Conservation (phyloP, 106 monocot genomes). For the Allium cepa region DNA sequence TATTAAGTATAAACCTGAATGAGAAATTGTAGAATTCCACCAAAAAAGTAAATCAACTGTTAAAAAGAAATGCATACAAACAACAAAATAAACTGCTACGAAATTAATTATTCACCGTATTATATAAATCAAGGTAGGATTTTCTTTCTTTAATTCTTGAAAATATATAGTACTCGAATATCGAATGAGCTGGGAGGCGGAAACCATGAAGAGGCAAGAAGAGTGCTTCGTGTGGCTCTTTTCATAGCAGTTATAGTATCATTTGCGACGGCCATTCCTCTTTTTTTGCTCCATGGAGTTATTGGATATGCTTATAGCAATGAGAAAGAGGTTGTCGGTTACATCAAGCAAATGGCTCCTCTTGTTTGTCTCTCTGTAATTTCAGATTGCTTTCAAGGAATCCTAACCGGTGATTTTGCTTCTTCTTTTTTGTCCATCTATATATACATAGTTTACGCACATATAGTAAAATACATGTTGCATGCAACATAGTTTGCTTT, state of each 20-base stretch:
- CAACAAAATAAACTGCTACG: too few relatives aligned
- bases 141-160: not conserved
- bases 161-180: constrained; percentile 17
- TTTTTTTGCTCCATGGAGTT: constrained; percentile 18
- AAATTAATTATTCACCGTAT: not conserved
- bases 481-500: too few relatives aligned
- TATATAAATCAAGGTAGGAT: not conserved
- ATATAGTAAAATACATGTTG: too few relatives aligned
- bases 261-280: constrained; percentile 14
- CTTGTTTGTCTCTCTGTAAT: constrained; percentile 45
- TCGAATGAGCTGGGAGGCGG: constrained; percentile 16
- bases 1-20: too few relatives aligned
- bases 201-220: constrained; percentile 25
- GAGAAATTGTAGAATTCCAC: too few relatives aligned
- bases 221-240: constrained; percentile 27
- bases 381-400: constrained; percentile 42
- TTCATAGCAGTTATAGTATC: constrained; percentile 23
- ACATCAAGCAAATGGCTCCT: constrained; percentile 46
- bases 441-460: too few relatives aligned
- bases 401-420: constrained; percentile 30
- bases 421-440: not conserved
- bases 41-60: too few relatives aligned
- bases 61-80: too few relatives aligned
- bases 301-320: constrained; percentile 58
- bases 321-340: constrained; percentile 37